A percentile compares a stretch with the other conserved stretches of the same genome.
These are phyloP conservation scores for Eremochloa ophiuroides DNA, from an alignment of 176 grass and related monocot species.

Conservation along the genomic window DNA sequence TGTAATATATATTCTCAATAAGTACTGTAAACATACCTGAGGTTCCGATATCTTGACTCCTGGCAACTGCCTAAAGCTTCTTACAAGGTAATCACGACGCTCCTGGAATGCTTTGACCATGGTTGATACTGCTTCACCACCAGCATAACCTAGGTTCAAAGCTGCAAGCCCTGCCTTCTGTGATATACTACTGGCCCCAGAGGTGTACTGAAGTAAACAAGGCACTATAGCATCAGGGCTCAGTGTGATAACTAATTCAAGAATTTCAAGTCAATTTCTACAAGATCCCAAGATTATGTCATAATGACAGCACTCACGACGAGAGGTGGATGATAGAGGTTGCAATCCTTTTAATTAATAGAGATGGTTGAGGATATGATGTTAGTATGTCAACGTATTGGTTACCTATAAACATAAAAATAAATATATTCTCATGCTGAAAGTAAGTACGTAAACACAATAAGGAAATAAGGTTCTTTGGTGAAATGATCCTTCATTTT, in stretches of 20 bases:
- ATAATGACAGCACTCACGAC: background rate
- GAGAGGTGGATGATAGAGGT: background rate
- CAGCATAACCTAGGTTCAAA: conserved; percentile 81
- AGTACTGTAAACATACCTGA: conserved; percentile 34
- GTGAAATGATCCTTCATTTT: background rate
- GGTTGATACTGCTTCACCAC: conserved; percentile 75
- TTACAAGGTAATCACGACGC: conserved; percentile 78
- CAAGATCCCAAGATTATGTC: conserved; percentile 1
- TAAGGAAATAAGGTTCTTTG: background rate
- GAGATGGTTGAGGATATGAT: background rate
- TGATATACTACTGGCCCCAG: conserved; percentile 92
- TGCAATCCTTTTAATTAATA: background rate
- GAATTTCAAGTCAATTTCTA: conserved; percentile 13
- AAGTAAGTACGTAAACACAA: conserved; percentile 6
- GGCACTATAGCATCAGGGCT: background rate
- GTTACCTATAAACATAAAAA: background rate
- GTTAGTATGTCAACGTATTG: background rate
- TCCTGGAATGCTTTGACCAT: conserved; percentile 97
- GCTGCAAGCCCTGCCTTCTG: conserved; percentile 95
- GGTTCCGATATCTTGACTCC: conserved; percentile 88
- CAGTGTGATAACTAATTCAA: background rate
- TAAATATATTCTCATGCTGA: background rate
- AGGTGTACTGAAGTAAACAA: conserved; percentile 60
- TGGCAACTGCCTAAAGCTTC: conserved; percentile 62
- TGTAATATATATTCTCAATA: background rate